These are phyloP conservation scores for Ceratocystis lukuohia DNA, from an alignment of 2,329 filamentous ascomycete genomes.

Conservation along the genomic window DNA sequence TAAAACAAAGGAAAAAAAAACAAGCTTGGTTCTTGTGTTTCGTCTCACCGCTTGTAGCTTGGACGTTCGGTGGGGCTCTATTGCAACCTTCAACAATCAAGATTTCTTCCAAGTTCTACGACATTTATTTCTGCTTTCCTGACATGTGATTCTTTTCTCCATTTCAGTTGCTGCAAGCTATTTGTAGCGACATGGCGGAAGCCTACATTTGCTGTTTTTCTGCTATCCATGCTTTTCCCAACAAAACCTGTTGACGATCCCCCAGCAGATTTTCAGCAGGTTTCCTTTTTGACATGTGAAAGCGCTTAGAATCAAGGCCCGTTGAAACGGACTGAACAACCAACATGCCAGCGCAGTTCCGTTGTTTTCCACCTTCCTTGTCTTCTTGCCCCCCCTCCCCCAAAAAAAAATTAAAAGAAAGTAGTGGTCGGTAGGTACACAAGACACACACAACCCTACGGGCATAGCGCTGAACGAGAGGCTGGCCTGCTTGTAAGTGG, in stretches of 20 bases:
- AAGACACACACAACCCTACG: background rate
- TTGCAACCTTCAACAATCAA: background rate
- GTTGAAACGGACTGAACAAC: background rate
- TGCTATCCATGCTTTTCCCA: background rate
- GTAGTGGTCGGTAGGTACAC: background rate
- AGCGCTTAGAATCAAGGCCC: background rate
- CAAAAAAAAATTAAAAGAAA: background rate
- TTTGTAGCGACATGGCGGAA: background rate
- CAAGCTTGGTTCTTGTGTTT: background rate
- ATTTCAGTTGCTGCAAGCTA: background rate
- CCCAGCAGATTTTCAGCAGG: background rate
- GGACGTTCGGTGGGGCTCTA: background rate
- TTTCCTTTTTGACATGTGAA: background rate
- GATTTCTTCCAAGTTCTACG: too few species aligned
- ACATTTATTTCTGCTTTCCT: background rate
- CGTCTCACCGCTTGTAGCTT: background rate
- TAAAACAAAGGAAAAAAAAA: background rate
- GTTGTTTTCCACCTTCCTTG: background rate
- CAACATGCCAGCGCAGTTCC: background rate
- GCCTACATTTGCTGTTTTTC: background rate
- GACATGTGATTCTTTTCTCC: slow-evolving; percentile 5
- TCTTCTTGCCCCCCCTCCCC: background rate
- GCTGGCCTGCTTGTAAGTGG: background rate
- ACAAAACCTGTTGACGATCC: slow-evolving; percentile 2
- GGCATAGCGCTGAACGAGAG: background rate